Evolutionary conservation across 441 rosid species (phyloP), one percentile per base, ranked within the genome.

Genomic region (Arabidopsis lyrata): DNA sequence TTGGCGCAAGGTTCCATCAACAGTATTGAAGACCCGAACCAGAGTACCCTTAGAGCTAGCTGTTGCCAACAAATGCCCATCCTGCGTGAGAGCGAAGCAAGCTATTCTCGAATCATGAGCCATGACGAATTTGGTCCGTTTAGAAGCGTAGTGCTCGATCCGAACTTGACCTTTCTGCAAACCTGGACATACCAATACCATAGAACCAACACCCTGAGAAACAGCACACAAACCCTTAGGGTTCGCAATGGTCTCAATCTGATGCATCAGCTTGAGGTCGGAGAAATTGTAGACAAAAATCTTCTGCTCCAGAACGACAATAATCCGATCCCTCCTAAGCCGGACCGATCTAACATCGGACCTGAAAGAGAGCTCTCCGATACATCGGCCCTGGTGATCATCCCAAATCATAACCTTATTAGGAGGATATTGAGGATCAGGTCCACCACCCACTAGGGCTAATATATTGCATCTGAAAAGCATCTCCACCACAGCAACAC

Each of bases 331-430:
- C 56, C 97, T 83, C 68, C 97, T 79, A 2, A 94, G 87, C 80
- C 91, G 82, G 3, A 92, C 97, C 1, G 97, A 81, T 64, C 95
- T 82, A 2, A 94, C 97, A 77, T 86, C 97, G 0, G 99, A 89
- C 81, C 99, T 80, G 64, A 90, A 89, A 1, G 97, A 85, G 12
- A 95, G 89, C 75, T 95, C 99, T 0, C 97, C 94, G 24, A 94
- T 94, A 79, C 97, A 94, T 32, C 90, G 86, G 54, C 95, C 82
- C 77, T 89, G 97, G 56, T 92, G 93, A 66, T 94, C 97, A 29
- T 94, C 97, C 99, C 99, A 94, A 61, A 94, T 90, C 99, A 92
- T 94, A 6, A 94, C 95, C 81, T 89, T 94, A 38, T 82, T 89
- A 0, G 87, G 92, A 8, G 94, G 85, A 53, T 86, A 92, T 65